Base-by-base conservation (phyloP, 2,329 filamentous ascomycete genomes). In the Exserohilum turcica region DNA sequence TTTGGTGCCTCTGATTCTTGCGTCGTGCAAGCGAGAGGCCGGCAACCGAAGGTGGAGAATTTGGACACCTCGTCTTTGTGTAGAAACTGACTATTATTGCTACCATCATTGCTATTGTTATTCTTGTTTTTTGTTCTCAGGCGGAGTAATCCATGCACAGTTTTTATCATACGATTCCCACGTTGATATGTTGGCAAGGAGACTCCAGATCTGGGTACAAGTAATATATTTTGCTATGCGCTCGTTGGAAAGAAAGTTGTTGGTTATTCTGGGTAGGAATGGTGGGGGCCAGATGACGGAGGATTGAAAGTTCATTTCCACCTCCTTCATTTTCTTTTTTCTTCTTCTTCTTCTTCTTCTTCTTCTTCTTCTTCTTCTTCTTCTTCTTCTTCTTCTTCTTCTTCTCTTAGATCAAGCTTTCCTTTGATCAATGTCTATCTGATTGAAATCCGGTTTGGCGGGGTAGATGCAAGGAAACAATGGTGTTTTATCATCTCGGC, bases 241-340 rank as follows among this genome's bases (percentile, higher is more conserved):
- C 57, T 74, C 72, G 58, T 74, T 74, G 43, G 64, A 63, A 38
- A 73, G 63, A 50, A 68, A 75, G 57, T 74, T 74, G 59, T 73
- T 68, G 15, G 72, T 74, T 32, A 67, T 74, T 21, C 73, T 72
- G 0, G 73, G 72, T n/a, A 68, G 54, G 54, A 64, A 74, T 31
- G 63, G 55, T 1, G 40, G 8, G 15, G 73, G 71, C 69, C 70
- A 74, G 52, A 65, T 55, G 51, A 74, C 74, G 49, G 69, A 60
- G 12, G 67, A 63, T 60, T 56, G n/a, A n/a, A n/a, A n/a, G n/a
- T n/a, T n/a, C n/a, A n/a, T n/a, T n/a, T n/a, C n/a, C n/a, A n/a
- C n/a, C n/a, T n/a, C n/a, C n/a, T n/a, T n/a, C 52, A 58, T 58
- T 56, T 15, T 42, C 43, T 12, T 6, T 2, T 28, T 6, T 15